A percentile compares a stretch with the other conserved stretches of the same genome.
Conservation (phyloP, 345 rosid genomes). For the Citrus maxima region DNA sequence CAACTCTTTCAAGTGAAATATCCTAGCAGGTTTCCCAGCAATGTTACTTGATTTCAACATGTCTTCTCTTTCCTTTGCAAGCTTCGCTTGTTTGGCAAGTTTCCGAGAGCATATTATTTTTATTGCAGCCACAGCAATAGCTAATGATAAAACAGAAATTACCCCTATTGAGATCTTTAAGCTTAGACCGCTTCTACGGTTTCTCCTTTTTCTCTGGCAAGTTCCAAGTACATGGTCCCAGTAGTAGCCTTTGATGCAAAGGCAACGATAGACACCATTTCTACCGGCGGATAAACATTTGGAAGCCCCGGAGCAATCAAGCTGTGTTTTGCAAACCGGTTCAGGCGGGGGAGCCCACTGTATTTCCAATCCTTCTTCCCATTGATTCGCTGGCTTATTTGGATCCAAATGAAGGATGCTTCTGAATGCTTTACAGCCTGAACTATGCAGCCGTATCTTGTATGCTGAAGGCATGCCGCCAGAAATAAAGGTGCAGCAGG, state of each 20-base stretch:
- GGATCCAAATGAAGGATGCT: conserved; percentile 52
- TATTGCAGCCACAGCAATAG: conserved; percentile 8
- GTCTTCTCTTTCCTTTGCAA: conserved; percentile 45
- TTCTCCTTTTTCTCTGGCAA: conserved; percentile 34
- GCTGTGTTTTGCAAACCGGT: conserved; percentile 38
- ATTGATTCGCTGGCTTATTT: conserved; percentile 29
- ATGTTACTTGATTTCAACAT: conserved; percentile 35
- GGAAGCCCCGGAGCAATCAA: conserved; percentile 46
- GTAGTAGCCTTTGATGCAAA: conserved; percentile 39
- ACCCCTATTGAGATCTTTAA: conserved; percentile 34
- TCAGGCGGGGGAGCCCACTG: conserved; percentile 55
- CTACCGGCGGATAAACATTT: conserved; percentile 31
- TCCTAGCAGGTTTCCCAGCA: conserved; percentile 44
- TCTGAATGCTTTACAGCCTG: conserved; percentile 59
- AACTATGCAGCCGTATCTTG: conserved; percentile 57
- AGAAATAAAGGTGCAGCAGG: conserved; percentile 51
- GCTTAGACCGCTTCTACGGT: conserved; percentile 8
- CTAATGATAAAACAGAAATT: conserved; percentile 26
- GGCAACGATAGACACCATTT: conserved; percentile 39
- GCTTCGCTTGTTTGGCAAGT: conserved; percentile 25
- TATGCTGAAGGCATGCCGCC: conserved; percentile 74
- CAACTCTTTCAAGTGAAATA: conserved; percentile 46
- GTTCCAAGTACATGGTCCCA: conserved; percentile 38
- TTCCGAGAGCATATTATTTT: conserved; percentile 15
- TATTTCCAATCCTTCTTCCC: conserved; percentile 63